Percentiles rank a stretch among this genome's conserved stretches.
Evolutionary conservation across 2,329 filamentous ascomycete genomes (phyloP).

Genomic region (Sporothrix variecibatus): DNA sequence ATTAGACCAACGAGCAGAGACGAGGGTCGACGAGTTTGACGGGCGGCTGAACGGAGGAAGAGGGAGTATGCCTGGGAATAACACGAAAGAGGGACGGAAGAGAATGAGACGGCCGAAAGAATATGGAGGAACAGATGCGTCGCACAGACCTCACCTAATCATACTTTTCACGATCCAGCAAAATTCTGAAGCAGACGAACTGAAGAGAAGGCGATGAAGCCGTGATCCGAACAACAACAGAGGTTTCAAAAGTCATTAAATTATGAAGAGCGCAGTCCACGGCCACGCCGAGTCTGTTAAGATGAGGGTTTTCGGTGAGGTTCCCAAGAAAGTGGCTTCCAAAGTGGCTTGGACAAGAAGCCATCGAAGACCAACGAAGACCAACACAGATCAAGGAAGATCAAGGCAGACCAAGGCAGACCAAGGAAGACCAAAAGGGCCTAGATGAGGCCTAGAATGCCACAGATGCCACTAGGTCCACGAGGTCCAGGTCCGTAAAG

Average conservation of each 20-base stretch:
- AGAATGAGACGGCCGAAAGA: not conserved
- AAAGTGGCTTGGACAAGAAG: not conserved
- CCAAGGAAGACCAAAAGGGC: no score
- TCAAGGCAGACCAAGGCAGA: no score
- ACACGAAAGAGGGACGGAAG: not conserved
- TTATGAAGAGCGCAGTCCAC: not conserved
- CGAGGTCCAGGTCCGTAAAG: not conserved
- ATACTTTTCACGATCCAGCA: not conserved
- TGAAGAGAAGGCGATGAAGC: not conserved
- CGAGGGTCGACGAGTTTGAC: not conserved
- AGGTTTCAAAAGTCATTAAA: not conserved
- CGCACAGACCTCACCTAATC: conserved; percentile 3
- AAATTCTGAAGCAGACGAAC: not conserved
- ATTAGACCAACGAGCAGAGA: not conserved
- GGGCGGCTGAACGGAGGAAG: not conserved
- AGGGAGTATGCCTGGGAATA: not conserved
- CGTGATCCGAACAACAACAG: not conserved
- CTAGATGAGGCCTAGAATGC: not conserved
- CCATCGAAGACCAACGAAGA: no score
- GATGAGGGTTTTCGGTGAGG: not conserved
- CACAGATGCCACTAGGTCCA: not conserved
- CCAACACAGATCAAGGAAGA: no score
- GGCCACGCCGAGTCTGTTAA: not conserved
- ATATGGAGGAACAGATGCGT: not conserved
- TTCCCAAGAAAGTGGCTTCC: not conserved